These are phyloP conservation scores for Xylaria sp. DNA, from an alignment of 2,329 filamentous ascomycete species.

Conservation along the genomic window DNA sequence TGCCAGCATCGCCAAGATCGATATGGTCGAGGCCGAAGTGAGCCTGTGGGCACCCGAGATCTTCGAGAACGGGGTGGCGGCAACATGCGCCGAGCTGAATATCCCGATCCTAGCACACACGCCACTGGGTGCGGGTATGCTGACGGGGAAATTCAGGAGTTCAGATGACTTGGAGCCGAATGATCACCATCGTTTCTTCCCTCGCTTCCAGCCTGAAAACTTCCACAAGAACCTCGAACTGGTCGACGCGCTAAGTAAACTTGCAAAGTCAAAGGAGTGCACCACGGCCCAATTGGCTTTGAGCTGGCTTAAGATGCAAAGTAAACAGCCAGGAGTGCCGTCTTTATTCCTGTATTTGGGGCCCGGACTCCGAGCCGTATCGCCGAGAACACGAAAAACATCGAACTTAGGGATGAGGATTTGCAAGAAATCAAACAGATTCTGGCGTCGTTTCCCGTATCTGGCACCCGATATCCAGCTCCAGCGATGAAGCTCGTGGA, in stretches of 20 bases:
- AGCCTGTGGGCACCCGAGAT: slow-evolving; percentile 49
- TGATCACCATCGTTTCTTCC: slow-evolving; percentile 57
- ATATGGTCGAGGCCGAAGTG: slow-evolving; percentile 59
- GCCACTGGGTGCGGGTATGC: slow-evolving; percentile 61
- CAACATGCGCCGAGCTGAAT: slow-evolving; percentile 59
- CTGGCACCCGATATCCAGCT: no score
- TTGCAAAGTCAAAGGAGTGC: slow-evolving; percentile 61
- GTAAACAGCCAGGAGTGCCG: slow-evolving; percentile 53
- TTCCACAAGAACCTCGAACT: slow-evolving; percentile 66
- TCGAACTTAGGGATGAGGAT: no score
- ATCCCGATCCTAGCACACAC: slow-evolving; percentile 70
- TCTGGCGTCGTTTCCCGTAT: no score
- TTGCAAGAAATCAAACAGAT: no score
- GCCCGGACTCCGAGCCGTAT: no score
- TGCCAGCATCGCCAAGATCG: slow-evolving; percentile 52
- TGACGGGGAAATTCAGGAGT: slow-evolving; percentile 62
- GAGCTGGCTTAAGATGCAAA: slow-evolving; percentile 60
- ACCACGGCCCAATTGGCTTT: slow-evolving; percentile 66
- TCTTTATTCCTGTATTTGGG: background rate
- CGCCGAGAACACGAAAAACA: no score
- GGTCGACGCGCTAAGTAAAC: slow-evolving; percentile 57
- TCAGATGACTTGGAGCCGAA: slow-evolving; percentile 60
- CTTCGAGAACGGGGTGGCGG: slow-evolving; percentile 50
- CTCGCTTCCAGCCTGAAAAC: slow-evolving; percentile 60
- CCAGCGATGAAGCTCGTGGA: no score